phyloP scores from a whole-genome alignment of 2,329 filamentous ascomycete genomes.

The Apiospora phragmitis region DNA sequence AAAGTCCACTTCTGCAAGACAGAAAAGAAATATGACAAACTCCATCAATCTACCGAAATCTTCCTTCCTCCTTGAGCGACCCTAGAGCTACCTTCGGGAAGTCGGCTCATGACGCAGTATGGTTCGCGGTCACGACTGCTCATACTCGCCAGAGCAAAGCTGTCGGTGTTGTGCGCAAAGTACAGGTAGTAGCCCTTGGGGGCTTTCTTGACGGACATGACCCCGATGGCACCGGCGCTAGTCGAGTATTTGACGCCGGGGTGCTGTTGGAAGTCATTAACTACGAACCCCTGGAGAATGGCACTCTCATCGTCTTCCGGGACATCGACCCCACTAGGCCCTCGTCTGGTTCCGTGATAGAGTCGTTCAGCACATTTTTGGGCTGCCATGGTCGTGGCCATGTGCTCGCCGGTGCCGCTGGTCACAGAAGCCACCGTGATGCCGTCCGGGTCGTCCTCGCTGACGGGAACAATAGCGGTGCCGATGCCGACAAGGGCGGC shows the following conservation, averaged over 20 bases:
- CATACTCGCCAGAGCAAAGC: slow-evolving; percentile 86
- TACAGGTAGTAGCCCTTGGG: slow-evolving; percentile 77
- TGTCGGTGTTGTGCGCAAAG: slow-evolving; percentile 96
- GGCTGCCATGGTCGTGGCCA: slow-evolving; percentile 93
- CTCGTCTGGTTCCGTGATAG: slow-evolving; percentile 67
- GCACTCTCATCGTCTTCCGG: slow-evolving; percentile 75
- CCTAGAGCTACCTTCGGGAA: slow-evolving; percentile 44
- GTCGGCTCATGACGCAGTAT: slow-evolving; percentile 85
- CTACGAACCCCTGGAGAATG: slow-evolving; percentile 73
- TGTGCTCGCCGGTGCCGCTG: slow-evolving; percentile 95
- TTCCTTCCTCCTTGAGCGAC: slow-evolving; percentile 58
- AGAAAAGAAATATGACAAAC: too few relatives aligned
- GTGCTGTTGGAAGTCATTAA: slow-evolving; percentile 90
- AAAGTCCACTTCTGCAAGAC: not conserved
- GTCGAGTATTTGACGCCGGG: slow-evolving; percentile 79
- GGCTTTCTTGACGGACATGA: slow-evolving; percentile 87
- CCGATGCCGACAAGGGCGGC: slow-evolving; percentile 92
- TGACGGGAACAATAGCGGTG: slow-evolving; percentile 80
- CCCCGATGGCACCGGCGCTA: slow-evolving; percentile 84
- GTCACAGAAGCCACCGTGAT: slow-evolving; percentile 81
- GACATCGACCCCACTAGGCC: slow-evolving; percentile 60
- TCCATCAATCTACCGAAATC: slow-evolving; percentile 32
- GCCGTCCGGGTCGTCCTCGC: slow-evolving; percentile 67
- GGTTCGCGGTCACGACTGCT: slow-evolving; percentile 73
- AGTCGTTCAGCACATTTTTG: slow-evolving; percentile 83